Base-by-base conservation (phyloP, 2,329 filamentous ascomycete genomes). In the Cercospora sojina region DNA sequence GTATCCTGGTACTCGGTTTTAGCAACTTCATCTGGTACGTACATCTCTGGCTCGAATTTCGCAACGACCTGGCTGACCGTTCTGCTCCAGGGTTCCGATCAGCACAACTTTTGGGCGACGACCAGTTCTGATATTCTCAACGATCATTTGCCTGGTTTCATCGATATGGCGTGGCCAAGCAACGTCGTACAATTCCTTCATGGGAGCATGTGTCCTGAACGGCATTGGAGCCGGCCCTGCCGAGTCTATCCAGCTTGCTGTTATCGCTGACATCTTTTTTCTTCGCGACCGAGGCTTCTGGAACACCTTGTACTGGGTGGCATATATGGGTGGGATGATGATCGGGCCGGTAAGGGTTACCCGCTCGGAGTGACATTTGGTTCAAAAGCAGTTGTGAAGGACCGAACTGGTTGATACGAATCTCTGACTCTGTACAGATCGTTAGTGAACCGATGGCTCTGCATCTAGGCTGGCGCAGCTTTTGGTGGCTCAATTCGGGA, bases 191-290 rank as follows among this genome's bases (percentile, higher is more conserved):
- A 78, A 79, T 62, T 86, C 84, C 59, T 90, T 89, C 73, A 88
- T 90, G 86, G 88, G 86, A 16, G 77, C 77, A n/a, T 77, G 87
- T 84, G 58, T 87, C 80, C 79, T 90, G 6, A 88, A 88, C 72
- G 87, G 87, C 0, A 81, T 89, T 53, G 87, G 85, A 6, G 86
- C 86, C 56, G 87, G 86, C 0, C 86, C 87, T 5, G 84, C 85
- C 3, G 87, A 90, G 78, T 88, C 86, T 0, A 82, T 86, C 1
- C 85, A 87, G 77, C 87, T 86, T 1, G 83, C 84, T 31, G 83
- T 90, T 62, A 89, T 89, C 71, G 85, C 87, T 2, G 87, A 90
- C 71, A 83, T 88, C 12, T 86, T 87, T 73, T 90, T 90, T 76
- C 79, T 90, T 8, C 74, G 76, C 64, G 86, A 89, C 57, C 82